These are phyloP conservation scores for Hypoxylon sp. DNA, from an alignment of 2,329 filamentous ascomycete genomes.

Conservation along the genomic window DNA sequence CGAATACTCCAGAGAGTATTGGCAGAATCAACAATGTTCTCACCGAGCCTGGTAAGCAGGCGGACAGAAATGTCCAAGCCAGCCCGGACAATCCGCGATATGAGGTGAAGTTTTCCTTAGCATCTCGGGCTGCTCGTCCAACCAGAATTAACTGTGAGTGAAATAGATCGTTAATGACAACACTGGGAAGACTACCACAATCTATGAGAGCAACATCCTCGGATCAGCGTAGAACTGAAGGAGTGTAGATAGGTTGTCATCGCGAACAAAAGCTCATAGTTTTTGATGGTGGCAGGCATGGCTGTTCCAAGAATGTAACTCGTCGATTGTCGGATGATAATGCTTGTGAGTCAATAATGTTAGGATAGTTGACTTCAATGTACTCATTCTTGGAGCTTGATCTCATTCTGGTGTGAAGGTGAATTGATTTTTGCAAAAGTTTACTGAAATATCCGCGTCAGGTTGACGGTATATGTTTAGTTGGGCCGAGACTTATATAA, in stretches of 20 bases:
- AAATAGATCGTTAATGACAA: constrained; percentile 45
- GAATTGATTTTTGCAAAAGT: background rate
- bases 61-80: constrained; percentile 41
- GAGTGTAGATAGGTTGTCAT: background rate
- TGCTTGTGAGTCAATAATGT: background rate
- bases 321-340: background rate
- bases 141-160: background rate
- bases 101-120: constrained; percentile 26
- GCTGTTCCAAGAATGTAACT: background rate
- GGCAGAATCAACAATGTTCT: constrained; percentile 42
- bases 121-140: too few species aligned
- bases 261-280: background rate
- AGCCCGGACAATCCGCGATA: constrained; percentile 40
- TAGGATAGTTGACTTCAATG: background rate
- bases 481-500: too few species aligned
- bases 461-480: too few species aligned
- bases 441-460: too few species aligned
- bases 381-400: background rate
- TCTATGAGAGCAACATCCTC: constrained; percentile 43
- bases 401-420: background rate
- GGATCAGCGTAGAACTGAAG: constrained; percentile 12
- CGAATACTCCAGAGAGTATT: constrained; percentile 38
- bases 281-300: background rate
- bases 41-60: constrained; percentile 41
- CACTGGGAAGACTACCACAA: constrained; percentile 38